Percentiles rank a stretch among this genome's conserved stretches.
Conservation (phyloP, 2,329 filamentous ascomycete species). For the Monosporascus sp. region DNA sequence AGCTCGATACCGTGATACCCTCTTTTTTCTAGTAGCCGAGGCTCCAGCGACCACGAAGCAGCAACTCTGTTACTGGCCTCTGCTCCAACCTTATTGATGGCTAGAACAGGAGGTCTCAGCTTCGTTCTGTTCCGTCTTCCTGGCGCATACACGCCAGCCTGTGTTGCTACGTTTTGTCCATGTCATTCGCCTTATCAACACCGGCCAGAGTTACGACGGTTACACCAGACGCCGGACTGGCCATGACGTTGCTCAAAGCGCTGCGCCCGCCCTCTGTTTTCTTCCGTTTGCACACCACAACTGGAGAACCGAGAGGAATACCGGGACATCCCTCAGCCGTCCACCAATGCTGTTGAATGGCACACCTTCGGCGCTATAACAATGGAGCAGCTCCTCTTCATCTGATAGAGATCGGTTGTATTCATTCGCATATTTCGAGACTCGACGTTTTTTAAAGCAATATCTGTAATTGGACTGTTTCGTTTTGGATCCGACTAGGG, state of each 20-base stretch:
- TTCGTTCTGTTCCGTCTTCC: no score
- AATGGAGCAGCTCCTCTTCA: no score
- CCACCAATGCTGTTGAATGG: no score
- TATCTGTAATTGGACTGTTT: not conserved
- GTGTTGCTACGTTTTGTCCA: no score
- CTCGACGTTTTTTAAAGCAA: no score
- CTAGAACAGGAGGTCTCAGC: not conserved
- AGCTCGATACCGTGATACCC: not conserved
- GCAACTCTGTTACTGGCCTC: not conserved
- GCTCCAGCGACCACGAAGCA: not conserved
- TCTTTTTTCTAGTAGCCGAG: not conserved
- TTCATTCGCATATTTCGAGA: no score
- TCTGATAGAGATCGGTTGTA: no score
- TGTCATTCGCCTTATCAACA: not conserved
- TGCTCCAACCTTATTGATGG: not conserved
- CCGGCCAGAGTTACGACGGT: not conserved
- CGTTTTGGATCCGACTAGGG: not conserved
- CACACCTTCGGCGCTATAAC: no score
- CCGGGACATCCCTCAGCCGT: no score
- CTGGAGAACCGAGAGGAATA: no score
- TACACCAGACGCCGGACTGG: not conserved
- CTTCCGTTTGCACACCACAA: not conserved
- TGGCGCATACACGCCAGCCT: no score
- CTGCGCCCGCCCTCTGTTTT: conserved; percentile 1
- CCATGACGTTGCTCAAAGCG: not conserved